These are phyloP conservation scores for Fomes fomentarius DNA, from an alignment of 1,284 basidiomycete species.

Conservation along the genomic window DNA sequence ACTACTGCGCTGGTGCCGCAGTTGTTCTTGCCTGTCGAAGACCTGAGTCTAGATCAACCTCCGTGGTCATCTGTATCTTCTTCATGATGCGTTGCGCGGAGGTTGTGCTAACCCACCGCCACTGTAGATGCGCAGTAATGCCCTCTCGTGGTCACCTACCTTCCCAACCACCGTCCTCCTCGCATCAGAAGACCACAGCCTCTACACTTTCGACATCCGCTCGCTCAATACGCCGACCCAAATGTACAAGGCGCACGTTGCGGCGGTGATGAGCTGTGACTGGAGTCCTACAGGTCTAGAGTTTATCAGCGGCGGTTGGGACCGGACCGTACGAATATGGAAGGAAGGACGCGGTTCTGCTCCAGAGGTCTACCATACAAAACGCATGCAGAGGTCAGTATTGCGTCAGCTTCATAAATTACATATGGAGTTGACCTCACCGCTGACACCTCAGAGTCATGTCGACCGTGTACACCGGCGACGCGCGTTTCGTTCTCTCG, in stretches of 20 bases:
- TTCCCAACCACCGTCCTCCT: conserved; percentile 91
- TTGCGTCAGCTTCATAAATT: too few relatives aligned
- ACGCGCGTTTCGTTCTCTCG: conserved; percentile 91
- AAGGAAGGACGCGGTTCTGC: conserved; percentile 82
- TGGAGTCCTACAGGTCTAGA: conserved; percentile 97
- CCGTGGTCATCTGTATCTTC: too few relatives aligned
- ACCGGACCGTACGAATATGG: conserved; percentile 95
- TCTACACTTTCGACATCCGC: conserved; percentile 98
- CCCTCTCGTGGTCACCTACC: conserved; percentile 94
- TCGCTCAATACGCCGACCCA: conserved; percentile 84
- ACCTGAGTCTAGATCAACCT: too few relatives aligned
- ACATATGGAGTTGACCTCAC: neutral
- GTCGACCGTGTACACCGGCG: conserved; percentile 82
- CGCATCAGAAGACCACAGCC: conserved; percentile 97
- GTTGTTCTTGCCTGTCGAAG: too few relatives aligned
- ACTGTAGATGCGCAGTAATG: conserved; percentile 82
- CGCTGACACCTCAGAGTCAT: conserved; percentile 55
- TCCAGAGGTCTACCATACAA: conserved; percentile 96
- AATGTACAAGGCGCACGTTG: conserved; percentile 97
- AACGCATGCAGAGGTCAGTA: conserved; percentile 93
- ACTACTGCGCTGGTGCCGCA: too few relatives aligned
- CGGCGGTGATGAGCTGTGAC: conserved; percentile 92
- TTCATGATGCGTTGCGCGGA: neutral
- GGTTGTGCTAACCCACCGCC: neutral
- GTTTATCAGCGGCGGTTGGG: conserved; percentile 96